Evolutionary conservation across 768 basidiomycete genomes (phyloP), one percentile per base, ranked within the genome.

Genomic region (Lentinula sp.): DNA sequence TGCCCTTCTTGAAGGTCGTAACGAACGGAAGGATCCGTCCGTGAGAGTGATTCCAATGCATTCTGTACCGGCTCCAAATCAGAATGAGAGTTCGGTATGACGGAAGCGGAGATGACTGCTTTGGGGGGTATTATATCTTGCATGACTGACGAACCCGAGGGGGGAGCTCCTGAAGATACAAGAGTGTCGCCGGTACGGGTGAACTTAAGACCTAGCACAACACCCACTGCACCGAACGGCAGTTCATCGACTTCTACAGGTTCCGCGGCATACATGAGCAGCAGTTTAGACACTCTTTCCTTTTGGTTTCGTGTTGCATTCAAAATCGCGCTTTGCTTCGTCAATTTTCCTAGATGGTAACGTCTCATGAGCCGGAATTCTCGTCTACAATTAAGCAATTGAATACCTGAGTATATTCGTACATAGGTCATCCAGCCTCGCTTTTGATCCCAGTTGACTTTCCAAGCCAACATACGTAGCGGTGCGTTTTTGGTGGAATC

Each of bases 371-470:
- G 55, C 49, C 53, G 46, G 18, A 23, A 18, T 65, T 35, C 9
- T 28, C 28, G 54, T 10, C 23, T 28, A 45, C 61, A 58, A 61
- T n/a, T 37, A n/a, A 40, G 28, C 11, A 16, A 40, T 15, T 3
- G 70, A 77, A 63, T 70, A 91, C 92, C 93, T 57, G 92, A 93
- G 71, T 95, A 95, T 18, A 95, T 83, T 28, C 93, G 80, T 42
- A 95, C 87, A 69, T 93, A 95, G 1, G 93, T 94, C 91, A 95
- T 93, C 93, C 93, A 95, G 23, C 93, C 93, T 60, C 75, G 73
- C 65, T 80, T 83, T 61, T 85, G 85, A 67, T 95, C 91, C 92
- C 91, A 93, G 34, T 77, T 79, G 21, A 95, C 93, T 69, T 95
- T 95, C 93, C 93, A 95, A 2, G 89, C 93, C 31, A 95, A 76